Conservation (phyloP, 345 rosid species). For the Abelmoschus esculentus region DNA sequence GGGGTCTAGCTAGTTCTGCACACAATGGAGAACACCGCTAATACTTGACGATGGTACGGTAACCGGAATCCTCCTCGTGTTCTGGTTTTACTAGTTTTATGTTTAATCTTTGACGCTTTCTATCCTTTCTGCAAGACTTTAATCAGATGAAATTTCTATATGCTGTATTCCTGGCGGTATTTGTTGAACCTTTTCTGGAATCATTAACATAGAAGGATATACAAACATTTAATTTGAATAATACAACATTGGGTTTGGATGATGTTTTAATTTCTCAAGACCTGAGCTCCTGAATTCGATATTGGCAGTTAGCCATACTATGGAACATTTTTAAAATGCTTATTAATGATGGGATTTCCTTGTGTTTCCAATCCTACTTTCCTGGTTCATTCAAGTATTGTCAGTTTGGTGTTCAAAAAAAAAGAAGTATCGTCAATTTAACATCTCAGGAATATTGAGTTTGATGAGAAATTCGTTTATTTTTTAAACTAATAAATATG, state of each 20-base stretch:
- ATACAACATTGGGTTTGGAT: constrained; percentile 7
- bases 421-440: too few species aligned
- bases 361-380: too few species aligned
- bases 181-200: constrained; percentile 7
- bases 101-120: constrained; percentile 15
- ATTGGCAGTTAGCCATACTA: background rate
- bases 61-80: constrained; percentile 9
- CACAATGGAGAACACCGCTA: constrained; percentile 41
- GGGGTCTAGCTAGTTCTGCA: constrained; percentile 41
- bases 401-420: too few species aligned
- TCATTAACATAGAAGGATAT: constrained; percentile 24
- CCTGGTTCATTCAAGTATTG: too few species aligned
- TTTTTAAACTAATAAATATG: too few species aligned
- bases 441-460: too few species aligned
- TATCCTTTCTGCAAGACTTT: constrained; percentile 20
- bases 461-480: too few species aligned
- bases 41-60: constrained; percentile 13
- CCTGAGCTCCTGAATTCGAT: background rate
- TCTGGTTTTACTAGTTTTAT: constrained; percentile 6
- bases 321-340: background rate
- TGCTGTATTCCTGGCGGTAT: constrained; percentile 10
- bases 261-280: background rate
- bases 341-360: too few species aligned
- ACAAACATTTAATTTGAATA: constrained; percentile 30
- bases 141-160: constrained; percentile 11